Base-by-base conservation (phyloP, 139 green algal species). In the Picochlorum sp. region DNA sequence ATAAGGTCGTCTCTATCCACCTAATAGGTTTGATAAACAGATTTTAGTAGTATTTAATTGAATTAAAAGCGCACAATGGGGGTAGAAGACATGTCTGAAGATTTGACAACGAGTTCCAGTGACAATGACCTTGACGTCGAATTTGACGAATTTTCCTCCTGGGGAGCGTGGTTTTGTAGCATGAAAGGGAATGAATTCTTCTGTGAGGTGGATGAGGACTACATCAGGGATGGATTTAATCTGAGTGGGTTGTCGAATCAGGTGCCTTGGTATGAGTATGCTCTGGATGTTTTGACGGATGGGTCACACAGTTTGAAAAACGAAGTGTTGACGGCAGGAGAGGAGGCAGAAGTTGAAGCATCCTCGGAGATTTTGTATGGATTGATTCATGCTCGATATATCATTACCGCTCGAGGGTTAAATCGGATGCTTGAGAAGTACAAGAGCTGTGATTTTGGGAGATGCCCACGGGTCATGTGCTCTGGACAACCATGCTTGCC, bases 171-270 rank as follows among this genome's bases (percentile, higher is more conserved):
- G 91, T 97, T 96, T 58, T 96, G 87, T 74, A 83, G 71, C 34
- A 69, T 97, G 11, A 81, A 89, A 11, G 88, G 87, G 16, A 95
- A 95, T 61, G 87, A 95, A 72, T 91, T 92, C 52, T 95, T 95
- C 69, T 92, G 84, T 32, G 85, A 93, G 68, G 85, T 94, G 16
- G 85, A 92, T n/a, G 89, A 96, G 51, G 89, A 96, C 26, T 98
- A 95, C 80, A 96, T 98, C 57, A 88, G 96, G 73, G 92, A 98
- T 73, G 92, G 97, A 72, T 98, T 98, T 80, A 98, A 98, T 69
- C 78, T 98, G 6, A 87, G 73, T 50, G 92, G 92, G 1, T 86
- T 98, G 9, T 88, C 77, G 68, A 83, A 71, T 5, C 84, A 92
- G 69, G 92, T 98, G 50, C 92, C 91, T 10, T 98, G 98, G 71